These are phyloP conservation scores for Vitis hybrid DNA, from an alignment of 177 flowering plant species.

Conservation along the genomic window DNA sequence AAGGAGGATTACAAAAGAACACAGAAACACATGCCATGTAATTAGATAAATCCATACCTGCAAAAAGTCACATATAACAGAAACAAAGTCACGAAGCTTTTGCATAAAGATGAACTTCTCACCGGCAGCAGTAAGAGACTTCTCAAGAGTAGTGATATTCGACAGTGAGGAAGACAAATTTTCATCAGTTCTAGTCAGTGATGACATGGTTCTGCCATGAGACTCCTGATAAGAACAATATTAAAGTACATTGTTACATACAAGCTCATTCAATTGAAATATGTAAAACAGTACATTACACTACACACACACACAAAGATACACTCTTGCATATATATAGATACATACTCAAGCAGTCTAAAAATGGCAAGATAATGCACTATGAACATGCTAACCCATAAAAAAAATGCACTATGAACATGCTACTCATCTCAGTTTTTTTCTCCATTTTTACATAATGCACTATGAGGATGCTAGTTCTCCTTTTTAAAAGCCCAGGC, in stretches of 20 bases:
- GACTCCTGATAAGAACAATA: constrained; percentile 55
- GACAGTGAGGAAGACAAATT: constrained; percentile 63
- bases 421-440: too few species aligned
- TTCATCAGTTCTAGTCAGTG: constrained; percentile 56
- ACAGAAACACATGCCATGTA: constrained; percentile 7
- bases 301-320: too few species aligned
- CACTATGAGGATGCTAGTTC: too few species aligned
- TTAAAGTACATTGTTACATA: not conserved
- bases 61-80: constrained; percentile 89
- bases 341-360: too few species aligned
- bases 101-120: constrained; percentile 97
- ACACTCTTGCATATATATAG: too few species aligned
- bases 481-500: too few species aligned
- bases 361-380: too few species aligned
- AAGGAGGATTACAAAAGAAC: not conserved
- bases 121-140: constrained; percentile 71
- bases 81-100: constrained; percentile 89
- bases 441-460: too few species aligned
- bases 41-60: constrained; percentile 61
- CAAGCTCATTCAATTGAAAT: not conserved
- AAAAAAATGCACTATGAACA: too few species aligned
- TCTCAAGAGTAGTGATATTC: constrained; percentile 67
- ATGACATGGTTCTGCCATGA: constrained; percentile 55
- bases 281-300: not conserved
- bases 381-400: too few species aligned